Percentiles rank a stretch among this genome's conserved stretches.
These are phyloP conservation scores for Mitragyna speciosa DNA, from an alignment of 257 asterid species.

Conservation along the genomic window DNA sequence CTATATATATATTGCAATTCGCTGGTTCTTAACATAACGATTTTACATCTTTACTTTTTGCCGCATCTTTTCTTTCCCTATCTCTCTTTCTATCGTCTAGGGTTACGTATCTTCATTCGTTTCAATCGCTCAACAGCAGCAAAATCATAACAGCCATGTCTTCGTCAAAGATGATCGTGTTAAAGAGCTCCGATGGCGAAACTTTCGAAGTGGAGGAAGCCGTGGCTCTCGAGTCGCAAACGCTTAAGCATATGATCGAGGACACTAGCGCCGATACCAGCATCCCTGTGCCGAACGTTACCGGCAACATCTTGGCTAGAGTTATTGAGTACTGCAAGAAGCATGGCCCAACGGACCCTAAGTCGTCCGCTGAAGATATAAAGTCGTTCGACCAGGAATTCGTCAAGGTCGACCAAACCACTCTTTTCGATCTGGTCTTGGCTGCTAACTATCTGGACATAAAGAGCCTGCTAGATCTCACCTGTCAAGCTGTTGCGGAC, in stretches of 20 bases:
- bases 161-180: constrained; percentile 30
- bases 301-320: constrained; percentile 53
- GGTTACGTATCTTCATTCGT: no score
- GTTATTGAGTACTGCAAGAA: constrained; percentile 60
- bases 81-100: no score
- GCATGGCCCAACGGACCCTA: constrained; percentile 50
- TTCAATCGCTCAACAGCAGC: no score
- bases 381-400: constrained; percentile 49
- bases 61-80: no score
- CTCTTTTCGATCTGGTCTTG: constrained; percentile 57
- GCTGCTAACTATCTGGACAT: constrained; percentile 76
- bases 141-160: constrained; percentile 17
- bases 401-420: constrained; percentile 53
- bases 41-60: no score
- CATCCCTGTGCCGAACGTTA: constrained; percentile 55
- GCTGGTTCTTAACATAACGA: no score
- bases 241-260: constrained; percentile 54
- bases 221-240: constrained; percentile 54
- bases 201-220: constrained; percentile 46
- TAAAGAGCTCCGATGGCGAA: constrained; percentile 56
- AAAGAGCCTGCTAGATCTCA: constrained; percentile 59
- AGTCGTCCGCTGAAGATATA: constrained; percentile 37
- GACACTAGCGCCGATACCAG: constrained; percentile 41
- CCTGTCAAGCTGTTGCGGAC: constrained; percentile 64
- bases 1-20: no score